Conservation (phyloP, 345 rosid species). For the Turritis glabra region DNA sequence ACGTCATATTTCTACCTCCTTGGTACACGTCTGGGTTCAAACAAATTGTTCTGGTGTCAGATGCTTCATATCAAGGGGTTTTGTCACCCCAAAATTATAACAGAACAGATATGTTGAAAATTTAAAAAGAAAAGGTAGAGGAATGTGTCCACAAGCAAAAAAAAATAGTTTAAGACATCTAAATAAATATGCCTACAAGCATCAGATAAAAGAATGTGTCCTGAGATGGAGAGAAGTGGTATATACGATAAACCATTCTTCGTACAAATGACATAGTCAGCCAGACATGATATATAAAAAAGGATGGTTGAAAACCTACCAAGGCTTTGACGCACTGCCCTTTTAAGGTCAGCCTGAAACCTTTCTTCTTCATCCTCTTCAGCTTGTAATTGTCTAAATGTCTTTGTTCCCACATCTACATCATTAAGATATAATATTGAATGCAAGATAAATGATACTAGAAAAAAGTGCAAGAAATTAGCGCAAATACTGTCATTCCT, state of each 20-base stretch:
- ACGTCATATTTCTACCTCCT: slow-evolving; percentile 50
- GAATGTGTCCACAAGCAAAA: neutral
- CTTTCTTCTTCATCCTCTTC: slow-evolving; percentile 91
- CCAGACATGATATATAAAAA: neutral
- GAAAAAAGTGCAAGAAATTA: slow-evolving; percentile 1
- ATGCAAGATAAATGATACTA: slow-evolving; percentile 9
- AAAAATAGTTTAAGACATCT: neutral
- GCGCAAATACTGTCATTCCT: slow-evolving; percentile 3
- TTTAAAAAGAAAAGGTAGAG: neutral
- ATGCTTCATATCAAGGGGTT: neutral
- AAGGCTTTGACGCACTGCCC: slow-evolving; percentile 85
- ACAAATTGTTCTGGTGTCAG: slow-evolving; percentile 29
- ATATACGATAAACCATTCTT: neutral
- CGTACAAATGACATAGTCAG: neutral
- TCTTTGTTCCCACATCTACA: slow-evolving; percentile 58
- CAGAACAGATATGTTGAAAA: slow-evolving; percentile 2
- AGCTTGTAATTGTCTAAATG: slow-evolving; percentile 68
- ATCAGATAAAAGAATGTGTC: neutral
- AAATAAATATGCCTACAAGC: neutral
- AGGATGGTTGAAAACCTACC: slow-evolving; percentile 48
- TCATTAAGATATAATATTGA: slow-evolving; percentile 35
- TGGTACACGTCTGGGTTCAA: slow-evolving; percentile 58
- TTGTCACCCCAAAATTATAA: slow-evolving; percentile 8
- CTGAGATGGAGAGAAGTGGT: neutral
- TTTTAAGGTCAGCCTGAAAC: slow-evolving; percentile 88